Conservation (phyloP, 2,329 filamentous ascomycete genomes). For the Tolypocladium ovalisporum region DNA sequence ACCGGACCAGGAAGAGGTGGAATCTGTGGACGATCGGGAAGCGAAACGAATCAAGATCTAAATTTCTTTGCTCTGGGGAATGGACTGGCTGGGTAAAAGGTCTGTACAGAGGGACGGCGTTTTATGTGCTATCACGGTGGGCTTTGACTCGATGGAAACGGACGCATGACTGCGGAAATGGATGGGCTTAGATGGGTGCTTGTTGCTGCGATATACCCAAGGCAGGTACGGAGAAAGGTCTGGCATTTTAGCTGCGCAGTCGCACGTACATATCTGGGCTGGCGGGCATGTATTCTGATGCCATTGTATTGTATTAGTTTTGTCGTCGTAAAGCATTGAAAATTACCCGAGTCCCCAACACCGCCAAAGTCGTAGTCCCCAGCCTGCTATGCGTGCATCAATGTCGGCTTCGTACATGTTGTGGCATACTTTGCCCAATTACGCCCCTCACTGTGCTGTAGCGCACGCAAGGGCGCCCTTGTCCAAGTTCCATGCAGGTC, state of each 20-base stretch:
- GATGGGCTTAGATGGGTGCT: not conserved
- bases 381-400: not conserved
- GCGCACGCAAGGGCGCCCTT: not conserved
- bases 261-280: not conserved
- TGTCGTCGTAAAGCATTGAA: not conserved
- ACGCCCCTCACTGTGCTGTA: not conserved
- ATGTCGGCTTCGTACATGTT: not conserved
- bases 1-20: not conserved
- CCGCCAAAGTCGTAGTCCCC: not conserved
- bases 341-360: too few relatives aligned
- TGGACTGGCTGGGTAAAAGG: not conserved
- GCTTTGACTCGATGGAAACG: not conserved
- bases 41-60: slow-evolving; percentile 3
- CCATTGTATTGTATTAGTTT: not conserved
- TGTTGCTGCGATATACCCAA: slow-evolving; percentile 1
- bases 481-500: not conserved
- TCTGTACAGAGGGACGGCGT: not conserved
- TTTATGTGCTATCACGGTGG: not conserved
- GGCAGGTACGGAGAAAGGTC: not conserved
- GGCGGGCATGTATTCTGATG: not conserved
- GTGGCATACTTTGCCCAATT: too few relatives aligned
- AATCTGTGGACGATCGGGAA: not conserved
- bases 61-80: not conserved
- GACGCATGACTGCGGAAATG: not conserved
- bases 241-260: not conserved